Evolutionary conservation across 1,139 yeast genomes (phyloP).

Genomic region (Spathaspora sp.): DNA sequence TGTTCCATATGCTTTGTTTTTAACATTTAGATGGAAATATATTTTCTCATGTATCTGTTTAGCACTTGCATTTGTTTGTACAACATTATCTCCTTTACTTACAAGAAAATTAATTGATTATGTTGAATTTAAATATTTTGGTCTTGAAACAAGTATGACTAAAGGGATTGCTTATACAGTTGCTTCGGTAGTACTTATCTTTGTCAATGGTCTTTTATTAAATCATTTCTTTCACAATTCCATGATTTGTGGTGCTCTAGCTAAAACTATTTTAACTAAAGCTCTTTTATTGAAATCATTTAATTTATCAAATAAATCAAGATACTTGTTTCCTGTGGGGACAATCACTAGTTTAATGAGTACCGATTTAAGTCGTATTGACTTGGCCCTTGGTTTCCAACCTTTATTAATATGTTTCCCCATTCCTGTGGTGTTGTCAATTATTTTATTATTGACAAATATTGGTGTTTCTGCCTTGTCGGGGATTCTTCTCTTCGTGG

Average conservation of each 20-base stretch:
- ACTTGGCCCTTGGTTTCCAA: slow-evolving; percentile 38
- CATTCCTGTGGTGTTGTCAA: slow-evolving; percentile 28
- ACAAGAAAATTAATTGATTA: slow-evolving; percentile 28
- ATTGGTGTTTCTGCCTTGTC: slow-evolving; percentile 74
- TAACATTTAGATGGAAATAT: slow-evolving; percentile 30
- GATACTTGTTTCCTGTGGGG: slow-evolving; percentile 29
- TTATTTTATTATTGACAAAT: slow-evolving; percentile 45
- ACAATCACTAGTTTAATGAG: slow-evolving; percentile 57
- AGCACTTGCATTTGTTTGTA: slow-evolving; percentile 15
- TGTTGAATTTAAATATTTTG: slow-evolving; percentile 27
- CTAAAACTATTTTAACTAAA: slow-evolving; percentile 35
- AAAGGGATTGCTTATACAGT: slow-evolving; percentile 40
- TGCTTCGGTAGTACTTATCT: slow-evolving; percentile 24
- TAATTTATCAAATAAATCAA: slow-evolving; percentile 25
- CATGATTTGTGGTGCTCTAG: slow-evolving; percentile 44
- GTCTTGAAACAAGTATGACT: slow-evolving; percentile 22
- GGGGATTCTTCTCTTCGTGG: slow-evolving; percentile 47
- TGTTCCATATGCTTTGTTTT: slow-evolving; percentile 19
- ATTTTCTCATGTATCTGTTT: slow-evolving; percentile 21
- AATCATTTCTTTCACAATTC: slow-evolving; percentile 66
- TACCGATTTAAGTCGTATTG: slow-evolving; percentile 80
- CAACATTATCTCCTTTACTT: slow-evolving; percentile 28
- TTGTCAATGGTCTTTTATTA: slow-evolving; percentile 25
- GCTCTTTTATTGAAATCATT: slow-evolving; percentile 34
- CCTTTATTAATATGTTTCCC: slow-evolving; percentile 31